These are phyloP conservation scores for Neurospora cerealis DNA, from an alignment of 495 filamentous ascomycete genomes.

Conservation along the genomic window DNA sequence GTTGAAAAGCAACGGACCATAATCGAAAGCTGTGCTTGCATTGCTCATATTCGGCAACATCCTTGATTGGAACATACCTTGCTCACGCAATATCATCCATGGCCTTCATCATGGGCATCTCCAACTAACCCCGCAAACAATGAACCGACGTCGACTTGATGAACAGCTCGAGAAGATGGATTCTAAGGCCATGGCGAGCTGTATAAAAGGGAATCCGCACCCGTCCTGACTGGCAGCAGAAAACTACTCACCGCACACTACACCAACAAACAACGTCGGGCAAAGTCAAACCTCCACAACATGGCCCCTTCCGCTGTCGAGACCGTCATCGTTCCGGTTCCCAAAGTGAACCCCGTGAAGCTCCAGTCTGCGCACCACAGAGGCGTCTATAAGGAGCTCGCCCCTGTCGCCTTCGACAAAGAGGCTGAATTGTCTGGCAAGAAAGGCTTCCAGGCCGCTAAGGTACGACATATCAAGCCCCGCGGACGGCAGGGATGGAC, in stretches of 20 bases:
- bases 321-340: slow-evolving; percentile 20
- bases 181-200: neutral
- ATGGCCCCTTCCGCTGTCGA: slow-evolving; percentile 27
- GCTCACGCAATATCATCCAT: slow-evolving; percentile 17
- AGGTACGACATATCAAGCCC: slow-evolving; percentile 15
- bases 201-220: neutral
- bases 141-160: neutral
- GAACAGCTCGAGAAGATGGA: neutral
- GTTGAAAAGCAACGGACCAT: neutral
- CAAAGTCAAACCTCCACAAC: neutral
- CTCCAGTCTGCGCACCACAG: slow-evolving; percentile 31
- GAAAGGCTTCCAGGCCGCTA: slow-evolving; percentile 34
- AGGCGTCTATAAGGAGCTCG: slow-evolving; percentile 55
- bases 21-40: neutral
- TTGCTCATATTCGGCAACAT: neutral
- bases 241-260: neutral
- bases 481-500: neutral
- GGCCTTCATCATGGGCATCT: slow-evolving; percentile 5
- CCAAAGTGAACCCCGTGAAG: slow-evolving; percentile 18
- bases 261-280: neutral
- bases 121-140: slow-evolving; percentile 4
- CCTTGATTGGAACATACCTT: slow-evolving; percentile 5
- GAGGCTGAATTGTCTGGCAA: slow-evolving; percentile 35
- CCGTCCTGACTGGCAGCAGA: neutral
- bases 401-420: slow-evolving; percentile 40